A percentile compares a stretch with the other conserved stretches of the same genome.
These are phyloP conservation scores for Rauvolfia tetraphylla DNA, from an alignment of 257 asterid species.

Conservation along the genomic window DNA sequence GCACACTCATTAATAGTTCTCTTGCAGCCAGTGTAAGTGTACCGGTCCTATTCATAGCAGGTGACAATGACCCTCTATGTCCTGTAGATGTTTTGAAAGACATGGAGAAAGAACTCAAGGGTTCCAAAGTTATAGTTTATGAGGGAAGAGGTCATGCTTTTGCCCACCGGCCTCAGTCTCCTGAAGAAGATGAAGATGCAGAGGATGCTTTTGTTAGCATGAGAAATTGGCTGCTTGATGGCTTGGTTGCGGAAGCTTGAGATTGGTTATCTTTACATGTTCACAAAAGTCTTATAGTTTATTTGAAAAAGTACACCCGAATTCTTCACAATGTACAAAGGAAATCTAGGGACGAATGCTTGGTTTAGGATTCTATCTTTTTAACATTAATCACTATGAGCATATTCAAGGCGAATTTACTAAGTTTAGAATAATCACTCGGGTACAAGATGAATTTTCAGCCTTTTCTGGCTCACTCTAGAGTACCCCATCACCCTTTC, in stretches of 20 bases:
- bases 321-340: too few relatives aligned
- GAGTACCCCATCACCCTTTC: too few relatives aligned
- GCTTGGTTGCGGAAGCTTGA: slow-evolving; percentile 40
- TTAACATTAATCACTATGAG: too few relatives aligned
- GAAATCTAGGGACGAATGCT: too few relatives aligned
- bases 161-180: slow-evolving; percentile 65
- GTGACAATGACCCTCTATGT: slow-evolving; percentile 61
- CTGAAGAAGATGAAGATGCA: slow-evolving; percentile 80
- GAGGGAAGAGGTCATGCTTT: slow-evolving; percentile 63
- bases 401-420: too few relatives aligned
- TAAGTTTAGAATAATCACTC: too few relatives aligned
- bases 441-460: too few relatives aligned
- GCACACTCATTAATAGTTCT: slow-evolving; percentile 47
- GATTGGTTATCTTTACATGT: too few relatives aligned
- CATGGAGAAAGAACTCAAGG: slow-evolving; percentile 28
- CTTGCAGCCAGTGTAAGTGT: slow-evolving; percentile 42
- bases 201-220: slow-evolving; percentile 61
- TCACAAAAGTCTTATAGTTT: too few relatives aligned
- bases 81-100: slow-evolving; percentile 41
- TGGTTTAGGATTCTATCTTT: too few relatives aligned
- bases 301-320: too few relatives aligned
- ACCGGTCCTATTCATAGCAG: slow-evolving; percentile 54
- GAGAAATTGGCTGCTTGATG: slow-evolving; percentile 71
- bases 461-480: too few relatives aligned
- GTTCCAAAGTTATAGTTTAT: slow-evolving; percentile 38